Evolutionary conservation across 2,329 filamentous ascomycete species (phyloP).

Genomic region (Trichoderma brevicompactum): DNA sequence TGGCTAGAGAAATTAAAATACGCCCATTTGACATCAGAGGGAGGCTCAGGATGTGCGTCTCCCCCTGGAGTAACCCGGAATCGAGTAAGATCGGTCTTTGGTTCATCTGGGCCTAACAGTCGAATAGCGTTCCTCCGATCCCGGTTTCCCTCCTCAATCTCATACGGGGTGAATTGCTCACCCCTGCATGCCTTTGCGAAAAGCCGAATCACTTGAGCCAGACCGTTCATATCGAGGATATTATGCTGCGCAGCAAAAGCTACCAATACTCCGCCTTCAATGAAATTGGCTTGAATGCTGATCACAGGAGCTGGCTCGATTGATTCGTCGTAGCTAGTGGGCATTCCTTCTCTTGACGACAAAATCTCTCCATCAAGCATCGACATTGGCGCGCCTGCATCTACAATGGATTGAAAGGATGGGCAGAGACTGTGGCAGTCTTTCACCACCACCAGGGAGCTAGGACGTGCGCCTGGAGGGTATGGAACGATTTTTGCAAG

Average conservation of each 20-base stretch:
- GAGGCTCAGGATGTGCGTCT: not conserved
- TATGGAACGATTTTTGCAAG: not conserved
- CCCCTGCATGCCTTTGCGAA: not conserved
- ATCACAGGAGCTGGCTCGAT: not conserved
- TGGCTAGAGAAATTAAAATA: not conserved
- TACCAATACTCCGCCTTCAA: not conserved
- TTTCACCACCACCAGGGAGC: not conserved
- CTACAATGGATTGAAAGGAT: not conserved
- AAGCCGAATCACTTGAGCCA: not conserved
- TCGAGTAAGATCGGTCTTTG: not conserved
- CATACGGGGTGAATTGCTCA: not conserved
- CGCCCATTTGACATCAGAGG: not conserved
- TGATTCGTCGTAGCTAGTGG: not conserved
- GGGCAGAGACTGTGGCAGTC: not conserved
- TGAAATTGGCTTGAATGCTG: constrained; percentile 4
- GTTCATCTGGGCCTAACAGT: not conserved
- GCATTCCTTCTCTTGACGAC: not conserved
- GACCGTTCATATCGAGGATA: constrained; percentile 10
- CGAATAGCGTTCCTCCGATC: not conserved
- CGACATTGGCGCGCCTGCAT: constrained; percentile 3
- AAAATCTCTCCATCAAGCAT: constrained; percentile 2
- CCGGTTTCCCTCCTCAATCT: not conserved
- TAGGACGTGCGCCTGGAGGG: not conserved
- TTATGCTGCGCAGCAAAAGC: constrained; percentile 1
- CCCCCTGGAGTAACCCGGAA: not conserved